Evolutionary conservation across 495 filamentous ascomycete species (phyloP), one percentile per base, ranked within the genome.

Genomic region (Annulohypoxylon maeteangense): DNA sequence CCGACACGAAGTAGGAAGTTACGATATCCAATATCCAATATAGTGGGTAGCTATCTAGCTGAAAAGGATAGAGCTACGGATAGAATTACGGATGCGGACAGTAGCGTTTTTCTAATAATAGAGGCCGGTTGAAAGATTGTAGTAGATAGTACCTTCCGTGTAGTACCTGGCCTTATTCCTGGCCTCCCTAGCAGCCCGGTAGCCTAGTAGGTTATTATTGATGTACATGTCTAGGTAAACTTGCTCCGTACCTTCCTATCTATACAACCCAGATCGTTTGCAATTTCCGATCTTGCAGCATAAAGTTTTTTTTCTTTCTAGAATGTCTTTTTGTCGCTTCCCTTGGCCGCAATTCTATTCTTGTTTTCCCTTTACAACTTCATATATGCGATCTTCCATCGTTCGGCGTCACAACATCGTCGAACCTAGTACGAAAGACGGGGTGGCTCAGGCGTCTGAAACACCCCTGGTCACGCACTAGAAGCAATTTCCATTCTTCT

Each of bases 401-500:
- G 27, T 47, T 48, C 59, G 25, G 60, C 59, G 40, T 51, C 65
- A 23, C 62, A 68, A 63, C 42, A 51, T 65, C 55, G 58, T 65
- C 40, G 51, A 23, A 58, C 40, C 34, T 64, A 60, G 20, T 48
- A 63, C 60, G 23, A 31, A 31, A 44, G 53, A 62, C 20, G 38
- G 22, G 69, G 73, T 72, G 68, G 75, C 68, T 75, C 67, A 68
- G 64, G 20, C 71, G 71, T 68, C 62, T 75, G 61, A 71, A 74
- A 72, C 56, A 58, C 67, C 70, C 75, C 70, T 71, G 66, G 62
- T 68, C 72, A 55, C 65, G 60, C 74, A 71, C 72, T 81, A 79
- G 80, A 83, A 81, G 75, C 74, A 74, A 75, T 71, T 74, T 77
- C 67, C 76, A 74, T 67, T 69, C 76, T 82, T 84, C 79, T 80